Evolutionary conservation across 495 filamentous ascomycete species (phyloP), one percentile per base, ranked within the genome.

Genomic region (Filosporella fistucella): DNA sequence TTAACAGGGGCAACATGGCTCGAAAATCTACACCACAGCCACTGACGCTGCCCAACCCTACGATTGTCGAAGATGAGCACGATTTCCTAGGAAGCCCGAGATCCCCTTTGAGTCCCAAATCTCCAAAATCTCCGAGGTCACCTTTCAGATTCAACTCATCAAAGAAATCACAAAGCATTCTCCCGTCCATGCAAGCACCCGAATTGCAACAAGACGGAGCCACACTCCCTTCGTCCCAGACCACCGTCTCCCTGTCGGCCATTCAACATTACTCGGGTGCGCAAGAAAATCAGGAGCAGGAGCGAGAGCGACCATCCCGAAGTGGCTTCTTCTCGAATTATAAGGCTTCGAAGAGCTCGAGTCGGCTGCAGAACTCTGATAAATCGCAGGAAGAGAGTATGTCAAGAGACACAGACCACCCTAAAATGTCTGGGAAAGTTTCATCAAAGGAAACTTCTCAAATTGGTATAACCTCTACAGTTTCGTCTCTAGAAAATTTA

Each of bases 11-110:
- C 49, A 47, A 12, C 52, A 78, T 78, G 75, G 71, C 68, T 47
- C 72, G 75, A 56, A 78, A 75, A 65, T 55, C 68, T 50, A 68
- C 63, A 55, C 74, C 72, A 49, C 70, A 75, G 56, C 71, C 75
- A 64, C 67, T 78, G 63, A 60, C 68, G 52, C 63, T 76, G 50
- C 47, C 65, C 61, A 41, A 59, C 62, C 43, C 57, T 54, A 45
- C 66, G 60, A 45, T 57, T 63, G 29, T 47, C 62, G 6, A 26
- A 16, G 51, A 47, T 18, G 26, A 44, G 1, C 18, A 47, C 36
- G 22, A 49, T n/a, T 42, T 37, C 26, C 13, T 45, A 13, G n/a
- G n/a, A 20, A 47, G 25, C 44, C 36, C 37, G 7, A 35, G 37
- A 42, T 50, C 55, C 59, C 68, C 48, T 52, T 14, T 55, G 36